Evolutionary conservation across 2,329 filamentous ascomycete species (phyloP).

Genomic region (Arthrobotrys entomopaga): DNA sequence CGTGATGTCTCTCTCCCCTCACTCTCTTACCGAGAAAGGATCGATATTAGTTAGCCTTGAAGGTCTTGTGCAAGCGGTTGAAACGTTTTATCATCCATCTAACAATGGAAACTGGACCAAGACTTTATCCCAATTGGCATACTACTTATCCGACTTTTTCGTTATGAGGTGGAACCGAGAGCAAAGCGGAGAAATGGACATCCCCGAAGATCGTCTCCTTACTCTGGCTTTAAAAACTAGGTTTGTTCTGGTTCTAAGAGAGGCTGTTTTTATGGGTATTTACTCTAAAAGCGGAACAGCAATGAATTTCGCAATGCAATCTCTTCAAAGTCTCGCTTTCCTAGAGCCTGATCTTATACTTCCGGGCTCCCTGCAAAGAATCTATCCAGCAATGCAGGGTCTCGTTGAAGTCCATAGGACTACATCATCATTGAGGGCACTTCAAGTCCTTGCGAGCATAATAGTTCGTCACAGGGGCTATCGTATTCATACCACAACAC

Average conservation of each 20-base stretch:
- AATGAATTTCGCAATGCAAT: conserved; percentile 89
- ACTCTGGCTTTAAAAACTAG: conserved; percentile 83
- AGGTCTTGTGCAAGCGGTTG: conserved; percentile 90
- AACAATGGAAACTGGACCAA: conserved; percentile 94
- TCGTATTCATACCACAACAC: conserved; percentile 90
- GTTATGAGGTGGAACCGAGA: conserved; percentile 98
- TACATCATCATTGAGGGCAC: conserved; percentile 87
- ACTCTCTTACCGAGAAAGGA: conserved; percentile 77
- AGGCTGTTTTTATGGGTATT: conserved; percentile 97
- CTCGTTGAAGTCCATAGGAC: conserved; percentile 97
- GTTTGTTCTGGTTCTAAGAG: conserved; percentile 87
- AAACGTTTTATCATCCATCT: conserved; percentile 98
- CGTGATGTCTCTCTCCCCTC: conserved; percentile 88
- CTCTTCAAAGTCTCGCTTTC: conserved; percentile 87
- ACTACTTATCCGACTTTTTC: conserved; percentile 94
- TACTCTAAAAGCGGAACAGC: conserved; percentile 94
- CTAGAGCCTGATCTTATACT: conserved; percentile 91
- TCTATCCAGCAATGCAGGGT: conserved; percentile 96
- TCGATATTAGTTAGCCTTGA: conserved; percentile 88
- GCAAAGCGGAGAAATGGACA: conserved; percentile 87
- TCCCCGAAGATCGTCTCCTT: conserved; percentile 80
- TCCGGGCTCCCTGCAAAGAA: conserved; percentile 90
- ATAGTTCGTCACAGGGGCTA: conserved; percentile 96
- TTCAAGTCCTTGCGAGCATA: conserved; percentile 90
- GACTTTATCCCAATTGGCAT: conserved; percentile 86